phyloP scores from a whole-genome alignment of 139 green algal genomes.

The Microglena sp. region DNA sequence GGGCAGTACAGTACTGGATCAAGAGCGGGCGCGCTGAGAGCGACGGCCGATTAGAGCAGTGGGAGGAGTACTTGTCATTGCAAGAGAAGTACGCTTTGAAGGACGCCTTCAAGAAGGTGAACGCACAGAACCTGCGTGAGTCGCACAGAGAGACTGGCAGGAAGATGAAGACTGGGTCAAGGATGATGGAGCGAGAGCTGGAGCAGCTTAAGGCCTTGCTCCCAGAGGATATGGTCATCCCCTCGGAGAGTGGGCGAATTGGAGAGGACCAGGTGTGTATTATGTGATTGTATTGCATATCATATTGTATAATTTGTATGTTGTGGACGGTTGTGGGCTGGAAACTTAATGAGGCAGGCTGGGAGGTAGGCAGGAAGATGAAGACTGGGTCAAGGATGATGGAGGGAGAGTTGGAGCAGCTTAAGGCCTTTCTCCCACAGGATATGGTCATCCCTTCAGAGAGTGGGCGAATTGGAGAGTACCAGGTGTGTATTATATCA shows the following conservation, averaged over 20 bases:
- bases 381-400: background rate
- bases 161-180: background rate
- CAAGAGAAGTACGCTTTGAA: slow-evolving; percentile 45
- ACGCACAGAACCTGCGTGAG: slow-evolving; percentile 15
- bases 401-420: background rate
- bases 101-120: slow-evolving; percentile 20
- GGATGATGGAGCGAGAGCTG: background rate
- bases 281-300: too few relatives aligned
- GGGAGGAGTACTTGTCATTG: slow-evolving; percentile 40
- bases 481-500: too few relatives aligned
- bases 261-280: too few relatives aligned
- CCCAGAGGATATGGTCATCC: slow-evolving; percentile 12
- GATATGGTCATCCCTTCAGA: slow-evolving; percentile 12
- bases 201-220: slow-evolving; percentile 3
- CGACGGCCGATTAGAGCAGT: slow-evolving; percentile 47
- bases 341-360: slow-evolving; percentile 14
- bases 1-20: slow-evolving; percentile 39
- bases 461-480: background rate
- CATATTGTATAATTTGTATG: too few relatives aligned
- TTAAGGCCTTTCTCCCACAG: slow-evolving; percentile 4
- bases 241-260: background rate
- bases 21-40: slow-evolving; percentile 34
- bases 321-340: too few relatives aligned
- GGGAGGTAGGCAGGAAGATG: background rate
- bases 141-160: slow-evolving; percentile 9